phyloP scores from a whole-genome alignment of 495 filamentous ascomycete genomes.

The Penicillium parvum region DNA sequence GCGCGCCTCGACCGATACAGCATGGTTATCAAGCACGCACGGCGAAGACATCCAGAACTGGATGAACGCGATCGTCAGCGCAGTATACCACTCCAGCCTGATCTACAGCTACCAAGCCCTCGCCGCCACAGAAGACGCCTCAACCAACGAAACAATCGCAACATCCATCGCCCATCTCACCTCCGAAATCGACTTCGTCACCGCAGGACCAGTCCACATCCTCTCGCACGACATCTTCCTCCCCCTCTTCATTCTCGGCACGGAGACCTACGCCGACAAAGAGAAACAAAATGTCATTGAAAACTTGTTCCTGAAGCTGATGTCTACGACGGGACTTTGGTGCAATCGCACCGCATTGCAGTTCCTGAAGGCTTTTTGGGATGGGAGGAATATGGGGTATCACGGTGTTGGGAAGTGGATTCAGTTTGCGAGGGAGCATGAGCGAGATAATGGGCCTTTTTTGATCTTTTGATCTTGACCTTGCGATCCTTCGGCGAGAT shows the following conservation, averaged over 20 bases:
- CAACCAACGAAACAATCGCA: not conserved
- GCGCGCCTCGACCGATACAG: slow-evolving; percentile 1
- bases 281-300: not conserved
- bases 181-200: slow-evolving; percentile 2
- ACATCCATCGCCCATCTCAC: not conserved
- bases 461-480: slow-evolving; percentile 6
- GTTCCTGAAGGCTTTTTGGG: slow-evolving; percentile 4
- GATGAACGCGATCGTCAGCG: slow-evolving; percentile 5
- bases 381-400: not conserved
- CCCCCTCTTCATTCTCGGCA: slow-evolving; percentile 4
- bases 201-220: slow-evolving; percentile 1
- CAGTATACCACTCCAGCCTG: slow-evolving; percentile 3
- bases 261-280: not conserved
- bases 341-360: slow-evolving; percentile 1
- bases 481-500: no score
- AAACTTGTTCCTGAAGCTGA: not conserved
- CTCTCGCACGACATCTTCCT: slow-evolving; percentile 8
- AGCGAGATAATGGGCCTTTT: slow-evolving; percentile 4
- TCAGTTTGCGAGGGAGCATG: not conserved
- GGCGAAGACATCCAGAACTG: not conserved
- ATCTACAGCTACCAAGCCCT: slow-evolving; percentile 5
- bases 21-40: slow-evolving; percentile 1
- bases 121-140: not conserved
- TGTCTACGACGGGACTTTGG: slow-evolving; percentile 1
- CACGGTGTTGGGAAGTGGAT: slow-evolving; percentile 3